phyloP scores from a whole-genome alignment of 1,284 basidiomycete genomes.

The Grifola frondosa region DNA sequence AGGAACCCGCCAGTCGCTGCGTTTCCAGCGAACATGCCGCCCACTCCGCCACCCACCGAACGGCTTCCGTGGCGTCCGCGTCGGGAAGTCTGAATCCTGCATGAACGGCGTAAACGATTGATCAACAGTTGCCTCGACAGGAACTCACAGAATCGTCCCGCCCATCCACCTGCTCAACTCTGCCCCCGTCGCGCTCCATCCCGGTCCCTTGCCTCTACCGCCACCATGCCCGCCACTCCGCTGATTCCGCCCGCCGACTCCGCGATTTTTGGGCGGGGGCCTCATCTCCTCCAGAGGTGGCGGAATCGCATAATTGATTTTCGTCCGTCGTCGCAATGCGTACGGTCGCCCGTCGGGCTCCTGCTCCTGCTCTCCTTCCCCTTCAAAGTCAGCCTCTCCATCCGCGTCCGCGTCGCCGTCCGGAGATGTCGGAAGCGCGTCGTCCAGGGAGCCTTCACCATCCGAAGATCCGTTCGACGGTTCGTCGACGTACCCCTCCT shows the following conservation, averaged over 20 bases:
- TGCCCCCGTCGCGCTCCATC: constrained; percentile 76
- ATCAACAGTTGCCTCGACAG: too few species aligned
- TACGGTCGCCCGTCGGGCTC: constrained; percentile 51
- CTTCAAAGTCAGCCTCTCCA: constrained; percentile 42
- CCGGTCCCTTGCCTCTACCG: constrained; percentile 50
- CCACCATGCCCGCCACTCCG: too few species aligned
- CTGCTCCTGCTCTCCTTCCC: constrained; percentile 39
- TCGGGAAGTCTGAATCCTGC: constrained; percentile 70
- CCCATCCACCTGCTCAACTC: constrained; percentile 77
- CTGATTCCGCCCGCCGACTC: constrained; percentile 30
- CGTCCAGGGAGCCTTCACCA: too few species aligned
- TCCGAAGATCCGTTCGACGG: too few species aligned
- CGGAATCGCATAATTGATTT: constrained; percentile 76
- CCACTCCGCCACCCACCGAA: constrained; percentile 43
- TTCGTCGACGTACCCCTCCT: too few species aligned
- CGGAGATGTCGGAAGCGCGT: too few species aligned
- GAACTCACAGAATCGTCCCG: constrained; percentile 69
- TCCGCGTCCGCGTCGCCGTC: constrained; percentile 45
- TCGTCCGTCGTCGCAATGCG: constrained; percentile 57
- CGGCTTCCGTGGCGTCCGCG: constrained; percentile 64
- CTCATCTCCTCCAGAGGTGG: constrained; percentile 70
- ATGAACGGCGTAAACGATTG: not conserved
- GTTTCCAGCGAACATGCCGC: constrained; percentile 55
- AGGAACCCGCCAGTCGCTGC: constrained; percentile 55
- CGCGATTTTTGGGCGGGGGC: constrained; percentile 38